Evolutionary conservation across 768 basidiomycete genomes (phyloP).

Genomic region (Serendipita sp.): DNA sequence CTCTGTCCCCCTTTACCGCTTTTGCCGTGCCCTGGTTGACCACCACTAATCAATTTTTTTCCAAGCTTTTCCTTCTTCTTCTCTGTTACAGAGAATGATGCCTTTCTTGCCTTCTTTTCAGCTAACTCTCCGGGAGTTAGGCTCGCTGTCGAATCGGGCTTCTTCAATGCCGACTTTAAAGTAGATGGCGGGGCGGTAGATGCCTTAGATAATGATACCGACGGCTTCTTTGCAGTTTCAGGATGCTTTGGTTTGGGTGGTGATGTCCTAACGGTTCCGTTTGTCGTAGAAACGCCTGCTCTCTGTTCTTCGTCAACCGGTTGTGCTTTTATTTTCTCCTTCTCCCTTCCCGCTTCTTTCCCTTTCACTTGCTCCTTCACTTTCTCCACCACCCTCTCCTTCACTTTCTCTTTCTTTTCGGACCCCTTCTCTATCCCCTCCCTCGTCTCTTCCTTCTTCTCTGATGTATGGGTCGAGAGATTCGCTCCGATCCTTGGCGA

Average conservation of each 20-base stretch:
- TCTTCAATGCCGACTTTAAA: slow-evolving; percentile 15
- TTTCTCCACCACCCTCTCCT: no score
- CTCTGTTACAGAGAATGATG: slow-evolving; percentile 21
- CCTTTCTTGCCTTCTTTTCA: slow-evolving; percentile 11
- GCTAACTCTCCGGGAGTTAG: neutral
- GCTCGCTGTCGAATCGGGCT: neutral
- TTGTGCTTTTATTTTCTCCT: slow-evolving; percentile 7
- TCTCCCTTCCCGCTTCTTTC: neutral
- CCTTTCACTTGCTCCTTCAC: neutral
- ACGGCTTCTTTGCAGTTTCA: neutral
- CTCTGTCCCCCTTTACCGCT: slow-evolving; percentile 12
- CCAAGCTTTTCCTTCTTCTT: slow-evolving; percentile 41
- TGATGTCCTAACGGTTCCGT: neutral
- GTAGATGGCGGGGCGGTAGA: neutral
- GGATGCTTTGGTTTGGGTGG: neutral
- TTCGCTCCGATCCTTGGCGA: neutral
- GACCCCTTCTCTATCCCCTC: neutral
- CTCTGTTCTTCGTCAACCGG: slow-evolving; percentile 7
- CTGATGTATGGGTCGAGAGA: slow-evolving; percentile 6
- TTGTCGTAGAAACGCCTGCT: slow-evolving; percentile 7
- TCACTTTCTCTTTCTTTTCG: no score
- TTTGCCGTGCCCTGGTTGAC: slow-evolving; percentile 44
- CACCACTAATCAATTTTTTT: slow-evolving; percentile 20
- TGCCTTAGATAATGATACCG: neutral
- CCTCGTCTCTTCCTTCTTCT: slow-evolving; percentile 11